Evolutionary conservation across 2,329 filamentous ascomycete genomes (phyloP).

Genomic region (Microsporum canis): DNA sequence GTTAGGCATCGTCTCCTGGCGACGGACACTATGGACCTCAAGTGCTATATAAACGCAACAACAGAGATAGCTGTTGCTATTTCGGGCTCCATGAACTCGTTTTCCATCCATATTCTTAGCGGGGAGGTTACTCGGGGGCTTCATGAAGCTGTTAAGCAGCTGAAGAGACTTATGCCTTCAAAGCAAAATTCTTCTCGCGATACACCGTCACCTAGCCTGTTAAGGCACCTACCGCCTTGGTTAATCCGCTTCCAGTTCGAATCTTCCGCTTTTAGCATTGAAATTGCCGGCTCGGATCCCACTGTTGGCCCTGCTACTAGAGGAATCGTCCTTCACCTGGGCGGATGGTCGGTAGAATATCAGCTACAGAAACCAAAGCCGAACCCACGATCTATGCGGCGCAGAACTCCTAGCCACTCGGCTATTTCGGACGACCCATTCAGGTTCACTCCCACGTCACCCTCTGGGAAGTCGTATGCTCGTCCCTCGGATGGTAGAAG

Average conservation of each 20-base stretch:
- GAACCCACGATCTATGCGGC: constrained; percentile 39
- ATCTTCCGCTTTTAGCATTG: constrained; percentile 77
- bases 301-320: constrained; percentile 71
- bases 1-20: constrained; percentile 76
- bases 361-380: constrained; percentile 65
- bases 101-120: constrained; percentile 78
- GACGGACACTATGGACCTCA: constrained; percentile 79
- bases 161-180: constrained; percentile 27
- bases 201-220: constrained; percentile 51
- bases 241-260: constrained; percentile 73
- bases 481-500: constrained; percentile 62
- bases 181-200: constrained; percentile 44
- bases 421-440: constrained; percentile 54
- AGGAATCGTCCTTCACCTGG: constrained; percentile 74
- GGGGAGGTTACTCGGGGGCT: constrained; percentile 88
- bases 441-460: constrained; percentile 41
- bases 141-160: constrained; percentile 77
- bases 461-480: constrained; percentile 31
- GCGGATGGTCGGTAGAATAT: constrained; percentile 82
- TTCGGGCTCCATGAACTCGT: constrained; percentile 70
- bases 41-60: constrained; percentile 69
- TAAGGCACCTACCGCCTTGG: constrained; percentile 74
- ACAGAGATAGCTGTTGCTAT: constrained; percentile 75
- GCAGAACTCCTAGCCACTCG: constrained; percentile 63
- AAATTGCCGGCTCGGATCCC: constrained; percentile 78